Percentiles rank a stretch among this genome's conserved stretches.
Conservation (phyloP, 768 basidiomycete genomes). For the Suillus americanus region DNA sequence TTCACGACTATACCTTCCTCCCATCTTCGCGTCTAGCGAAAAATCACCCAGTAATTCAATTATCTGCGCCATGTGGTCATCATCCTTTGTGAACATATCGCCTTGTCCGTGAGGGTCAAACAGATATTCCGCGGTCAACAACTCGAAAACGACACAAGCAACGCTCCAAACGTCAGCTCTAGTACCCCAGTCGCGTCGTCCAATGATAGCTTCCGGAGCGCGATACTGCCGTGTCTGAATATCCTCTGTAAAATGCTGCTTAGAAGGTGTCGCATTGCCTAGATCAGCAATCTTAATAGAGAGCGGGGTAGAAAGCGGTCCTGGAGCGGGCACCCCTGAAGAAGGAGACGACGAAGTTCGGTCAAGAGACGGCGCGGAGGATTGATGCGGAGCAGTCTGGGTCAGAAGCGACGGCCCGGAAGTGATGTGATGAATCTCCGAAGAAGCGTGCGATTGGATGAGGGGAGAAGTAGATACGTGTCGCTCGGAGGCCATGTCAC, state of each 20-base stretch:
- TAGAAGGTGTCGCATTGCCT: conserved; percentile 92
- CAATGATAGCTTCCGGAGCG: conserved; percentile 91
- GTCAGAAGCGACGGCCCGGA: conserved; percentile 56
- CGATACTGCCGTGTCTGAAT: conserved; percentile 97
- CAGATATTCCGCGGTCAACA: conserved; percentile 87
- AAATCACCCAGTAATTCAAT: conserved; percentile 88
- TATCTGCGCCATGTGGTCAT: conserved; percentile 95
- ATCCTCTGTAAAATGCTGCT: conserved; percentile 88
- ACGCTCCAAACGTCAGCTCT: conserved; percentile 91
- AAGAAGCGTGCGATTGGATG: conserved; percentile 22
- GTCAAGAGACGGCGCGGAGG: conserved; percentile 15
- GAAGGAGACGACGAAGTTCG: conserved; percentile 18
- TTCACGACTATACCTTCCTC: conserved; percentile 82
- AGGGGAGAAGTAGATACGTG: conserved; percentile 22
- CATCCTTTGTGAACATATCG: conserved; percentile 85
- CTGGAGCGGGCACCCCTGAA: conserved; percentile 21
- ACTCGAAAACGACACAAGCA: conserved; percentile 88
- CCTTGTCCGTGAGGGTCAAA: conserved; percentile 88
- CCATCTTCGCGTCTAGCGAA: conserved; percentile 69
- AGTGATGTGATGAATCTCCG: conserved; percentile 25
- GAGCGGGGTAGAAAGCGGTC: conserved; percentile 46
- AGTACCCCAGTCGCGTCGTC: conserved; percentile 82
- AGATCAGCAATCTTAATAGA: conserved; percentile 93
- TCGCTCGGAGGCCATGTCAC: conserved; percentile 2
- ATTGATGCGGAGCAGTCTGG: conserved; percentile 53